Conservation (phyloP, 2,329 filamentous ascomycete genomes). For the Fusarium globosum region DNA sequence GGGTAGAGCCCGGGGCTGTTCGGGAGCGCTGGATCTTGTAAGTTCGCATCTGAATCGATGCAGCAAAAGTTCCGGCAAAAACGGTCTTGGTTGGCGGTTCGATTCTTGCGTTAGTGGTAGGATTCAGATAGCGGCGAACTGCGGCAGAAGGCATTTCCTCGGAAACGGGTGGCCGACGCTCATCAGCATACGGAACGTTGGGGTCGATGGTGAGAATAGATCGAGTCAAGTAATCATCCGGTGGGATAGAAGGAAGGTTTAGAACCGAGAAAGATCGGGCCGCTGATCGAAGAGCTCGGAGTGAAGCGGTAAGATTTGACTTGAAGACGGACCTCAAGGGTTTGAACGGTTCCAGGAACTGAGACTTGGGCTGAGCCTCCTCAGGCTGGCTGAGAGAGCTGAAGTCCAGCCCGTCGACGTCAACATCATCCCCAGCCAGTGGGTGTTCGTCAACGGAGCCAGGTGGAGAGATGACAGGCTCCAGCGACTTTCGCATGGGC, state of each 20-base stretch:
- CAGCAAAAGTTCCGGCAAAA: constrained; percentile 62
- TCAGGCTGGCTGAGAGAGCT: constrained; percentile 56
- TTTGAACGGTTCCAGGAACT: constrained; percentile 54
- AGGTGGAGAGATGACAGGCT: constrained; percentile 66
- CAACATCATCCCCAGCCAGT: constrained; percentile 50
- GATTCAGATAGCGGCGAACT: constrained; percentile 75
- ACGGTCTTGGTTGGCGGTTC: constrained; percentile 46
- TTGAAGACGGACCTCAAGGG: constrained; percentile 71
- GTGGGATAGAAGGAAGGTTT: constrained; percentile 71
- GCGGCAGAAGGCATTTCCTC: constrained; percentile 74
- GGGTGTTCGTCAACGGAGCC: constrained; percentile 65
- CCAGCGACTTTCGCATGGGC: constrained; percentile 60
- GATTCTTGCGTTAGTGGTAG: constrained; percentile 59
- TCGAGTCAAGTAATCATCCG: constrained; percentile 74
- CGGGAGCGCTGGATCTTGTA: constrained; percentile 69
- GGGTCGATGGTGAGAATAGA: constrained; percentile 76
- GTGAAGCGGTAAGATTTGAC: constrained; percentile 74
- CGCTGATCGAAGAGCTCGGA: constrained; percentile 72
- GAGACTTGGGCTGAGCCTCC: constrained; percentile 50
- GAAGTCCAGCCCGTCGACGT: constrained; percentile 59
- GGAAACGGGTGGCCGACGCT: constrained; percentile 70
- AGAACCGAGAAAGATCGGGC: constrained; percentile 72
- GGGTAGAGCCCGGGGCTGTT: constrained; percentile 49
- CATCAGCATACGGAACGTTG: constrained; percentile 73
- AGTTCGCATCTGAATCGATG: constrained; percentile 78